Evolutionary conservation across 1,284 basidiomycete species (phyloP).

Genomic region (Rhizopogon parksii): DNA sequence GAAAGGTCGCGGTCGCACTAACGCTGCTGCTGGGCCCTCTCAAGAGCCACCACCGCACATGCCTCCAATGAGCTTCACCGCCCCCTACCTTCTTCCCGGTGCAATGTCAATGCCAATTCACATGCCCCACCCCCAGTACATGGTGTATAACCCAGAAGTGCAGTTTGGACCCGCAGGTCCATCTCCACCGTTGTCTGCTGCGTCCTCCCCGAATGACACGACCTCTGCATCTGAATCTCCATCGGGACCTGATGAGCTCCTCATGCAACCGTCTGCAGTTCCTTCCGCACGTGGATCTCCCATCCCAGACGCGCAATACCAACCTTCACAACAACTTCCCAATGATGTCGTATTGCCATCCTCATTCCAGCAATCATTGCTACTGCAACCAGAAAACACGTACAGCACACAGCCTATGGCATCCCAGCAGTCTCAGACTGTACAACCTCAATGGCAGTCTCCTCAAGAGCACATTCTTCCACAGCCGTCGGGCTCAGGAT

Average conservation of each 20-base stretch:
- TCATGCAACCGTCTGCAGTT: slow-evolving; percentile 11
- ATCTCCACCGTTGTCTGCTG: slow-evolving; percentile 37
- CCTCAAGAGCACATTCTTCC: slow-evolving; percentile 2
- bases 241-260: not conserved
- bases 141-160: slow-evolving; percentile 22
- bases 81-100: slow-evolving; percentile 2
- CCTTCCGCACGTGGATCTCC: slow-evolving; percentile 8
- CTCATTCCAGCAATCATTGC: slow-evolving; percentile 9
- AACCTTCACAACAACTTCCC: slow-evolving; percentile 2
- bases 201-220: slow-evolving; percentile 27
- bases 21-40: slow-evolving; percentile 4
- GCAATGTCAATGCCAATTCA: not conserved
- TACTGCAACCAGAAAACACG: not conserved
- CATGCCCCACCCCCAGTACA: slow-evolving; percentile 14
- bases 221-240: slow-evolving; percentile 9
- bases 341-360: slow-evolving; percentile 3
- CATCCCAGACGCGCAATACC: slow-evolving; percentile 10
- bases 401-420: slow-evolving; percentile 10
- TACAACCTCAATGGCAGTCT: slow-evolving; percentile 1
- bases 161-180: slow-evolving; percentile 29
- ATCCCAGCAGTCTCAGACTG: not conserved
- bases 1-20: slow-evolving; percentile 17
- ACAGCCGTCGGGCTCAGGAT: slow-evolving; percentile 1
- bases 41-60: slow-evolving; percentile 6
- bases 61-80: slow-evolving; percentile 7